Evolutionary conservation across 495 filamentous ascomycete species (phyloP), one percentile per base, ranked within the genome.

Genomic region (Xylaria flabelliformis): DNA sequence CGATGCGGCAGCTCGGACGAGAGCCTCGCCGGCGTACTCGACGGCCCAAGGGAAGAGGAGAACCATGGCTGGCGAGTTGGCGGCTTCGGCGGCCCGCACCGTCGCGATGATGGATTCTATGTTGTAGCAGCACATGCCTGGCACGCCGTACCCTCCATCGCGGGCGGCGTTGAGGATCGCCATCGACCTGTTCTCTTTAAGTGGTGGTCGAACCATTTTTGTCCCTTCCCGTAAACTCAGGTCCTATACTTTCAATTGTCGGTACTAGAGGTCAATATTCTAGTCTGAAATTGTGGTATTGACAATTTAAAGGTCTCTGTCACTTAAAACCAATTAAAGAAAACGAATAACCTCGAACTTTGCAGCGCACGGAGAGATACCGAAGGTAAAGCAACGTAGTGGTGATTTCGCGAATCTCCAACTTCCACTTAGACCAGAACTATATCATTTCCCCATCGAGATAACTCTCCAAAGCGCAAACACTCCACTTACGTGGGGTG

Each of bases 21-120:
- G 81, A 70, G 81, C 77, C 12, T 88, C 86, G 75, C 85, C 84
- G 44, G 90, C 90, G 82, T 93, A 94, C 70, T 83, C 89, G 81
- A 80, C 92, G 80, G 93, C 92, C 93, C 93, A 97, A 66, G 93
- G 93, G 83, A 97, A 95, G 80, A 97, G 90, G 42, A 93, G 90
- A 76, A 97, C 88, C 88, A 94, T 93, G 70, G 91, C 89, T 0
- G 93, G 91, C 0, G 92, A 93, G 67, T 83, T 82, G 64, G 92
- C 91, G 39, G 87, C 85, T 82, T 94, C 91, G 68, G 93, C 93
- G 5, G 93, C 93, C 74, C 87, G 89, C 68, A 97, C 90, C 1
- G 90, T 90, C 32, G 92, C 93, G 61, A 94, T 87, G 80, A 95
- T 92, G 75, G 90, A 90, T 84, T 95, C 92, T 77, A 94, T 86